Conservation (phyloP, 257 asterid species). For the Knoxia roxburghii region DNA sequence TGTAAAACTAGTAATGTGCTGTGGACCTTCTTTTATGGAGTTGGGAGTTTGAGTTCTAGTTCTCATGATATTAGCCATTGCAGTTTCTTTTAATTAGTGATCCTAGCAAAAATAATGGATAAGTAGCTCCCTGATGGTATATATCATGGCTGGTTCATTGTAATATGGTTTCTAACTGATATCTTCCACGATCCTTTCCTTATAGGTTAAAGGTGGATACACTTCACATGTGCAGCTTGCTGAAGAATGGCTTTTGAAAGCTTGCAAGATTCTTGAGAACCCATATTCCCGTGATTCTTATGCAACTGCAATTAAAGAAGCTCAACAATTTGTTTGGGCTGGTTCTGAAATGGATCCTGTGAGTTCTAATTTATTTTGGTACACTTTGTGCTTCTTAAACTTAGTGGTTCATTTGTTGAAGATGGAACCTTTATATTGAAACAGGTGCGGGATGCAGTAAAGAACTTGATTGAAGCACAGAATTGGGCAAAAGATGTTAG, state of each 20-base stretch:
- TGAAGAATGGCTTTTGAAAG: constrained; percentile 67
- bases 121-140: not conserved
- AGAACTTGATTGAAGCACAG: constrained; percentile 57
- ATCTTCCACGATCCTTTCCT: constrained; percentile 11
- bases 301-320: constrained; percentile 59
- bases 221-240: constrained; percentile 65
- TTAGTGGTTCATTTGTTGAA: constrained; percentile 18
- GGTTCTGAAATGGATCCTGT: constrained; percentile 91
- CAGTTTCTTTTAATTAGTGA: not conserved
- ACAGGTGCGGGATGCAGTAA: constrained; percentile 66
- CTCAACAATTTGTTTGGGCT: constrained; percentile 93
- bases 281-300: constrained; percentile 62
- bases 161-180: constrained; percentile 4
- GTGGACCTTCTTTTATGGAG: not conserved
- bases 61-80: not conserved
- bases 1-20: not conserved
- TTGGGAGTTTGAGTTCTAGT: not conserved
- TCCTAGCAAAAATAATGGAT: not conserved
- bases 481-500: constrained; percentile 65
- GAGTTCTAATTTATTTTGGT: constrained; percentile 25
- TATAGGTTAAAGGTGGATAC: constrained; percentile 67
- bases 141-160: not conserved
- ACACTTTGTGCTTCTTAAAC: constrained; percentile 8
- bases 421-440: constrained; percentile 20
- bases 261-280: constrained; percentile 51